These are phyloP conservation scores for Xylaria sp. DNA, from an alignment of 2,329 filamentous ascomycete species.

Conservation along the genomic window DNA sequence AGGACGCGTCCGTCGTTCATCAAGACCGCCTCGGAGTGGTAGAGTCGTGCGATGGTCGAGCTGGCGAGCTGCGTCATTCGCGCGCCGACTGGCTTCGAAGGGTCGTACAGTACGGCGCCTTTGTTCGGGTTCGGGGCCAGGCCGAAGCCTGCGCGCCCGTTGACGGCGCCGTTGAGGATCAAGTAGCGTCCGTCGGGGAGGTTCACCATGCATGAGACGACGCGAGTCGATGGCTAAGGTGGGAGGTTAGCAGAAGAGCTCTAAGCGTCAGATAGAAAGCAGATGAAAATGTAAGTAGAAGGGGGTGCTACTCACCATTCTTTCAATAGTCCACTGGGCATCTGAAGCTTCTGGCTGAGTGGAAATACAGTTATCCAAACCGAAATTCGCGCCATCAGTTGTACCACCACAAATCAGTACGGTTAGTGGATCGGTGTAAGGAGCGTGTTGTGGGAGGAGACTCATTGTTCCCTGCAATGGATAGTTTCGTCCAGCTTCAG, in stretches of 20 bases:
- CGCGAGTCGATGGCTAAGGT: slow-evolving; percentile 59
- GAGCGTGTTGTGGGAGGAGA: slow-evolving; percentile 64
- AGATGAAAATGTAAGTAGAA: not conserved
- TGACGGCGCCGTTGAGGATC: slow-evolving; percentile 62
- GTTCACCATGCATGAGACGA: slow-evolving; percentile 63
- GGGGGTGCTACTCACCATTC: slow-evolving; percentile 54
- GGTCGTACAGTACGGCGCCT: slow-evolving; percentile 65
- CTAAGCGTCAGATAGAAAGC: not conserved
- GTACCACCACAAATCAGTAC: slow-evolving; percentile 68
- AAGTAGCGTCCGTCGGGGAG: slow-evolving; percentile 67
- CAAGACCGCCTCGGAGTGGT: slow-evolving; percentile 65
- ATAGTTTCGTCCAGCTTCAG: slow-evolving; percentile 64
- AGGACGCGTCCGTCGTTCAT: slow-evolving; percentile 65
- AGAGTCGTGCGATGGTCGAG: slow-evolving; percentile 65
- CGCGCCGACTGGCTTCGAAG: slow-evolving; percentile 57
- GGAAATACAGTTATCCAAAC: slow-evolving; percentile 68
- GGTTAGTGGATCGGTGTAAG: slow-evolving; percentile 59
- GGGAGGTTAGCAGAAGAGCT: not conserved
- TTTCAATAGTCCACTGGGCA: slow-evolving; percentile 65
- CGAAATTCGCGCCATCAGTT: slow-evolving; percentile 58
- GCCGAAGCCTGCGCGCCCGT: slow-evolving; percentile 64
- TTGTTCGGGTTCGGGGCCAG: slow-evolving; percentile 59
- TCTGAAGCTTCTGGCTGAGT: slow-evolving; percentile 61
- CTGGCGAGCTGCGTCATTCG: slow-evolving; percentile 65
- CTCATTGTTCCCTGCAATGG: slow-evolving; percentile 66